These are phyloP conservation scores for Ocimum tenuiflorum DNA, from an alignment of 257 asterid species.

Conservation along the genomic window DNA sequence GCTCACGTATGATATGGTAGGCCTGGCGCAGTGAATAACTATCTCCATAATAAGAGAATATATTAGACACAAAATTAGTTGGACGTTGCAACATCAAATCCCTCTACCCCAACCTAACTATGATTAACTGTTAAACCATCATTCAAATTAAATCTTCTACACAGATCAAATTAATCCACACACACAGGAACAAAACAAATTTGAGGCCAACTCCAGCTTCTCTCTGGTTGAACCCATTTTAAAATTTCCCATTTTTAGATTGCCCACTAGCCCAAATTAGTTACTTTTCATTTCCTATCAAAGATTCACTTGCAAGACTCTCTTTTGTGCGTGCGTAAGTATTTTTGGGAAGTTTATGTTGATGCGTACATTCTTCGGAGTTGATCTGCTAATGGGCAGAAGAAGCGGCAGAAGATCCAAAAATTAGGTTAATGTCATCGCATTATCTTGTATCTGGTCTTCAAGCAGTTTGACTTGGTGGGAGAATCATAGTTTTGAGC, in stretches of 20 bases:
- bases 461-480: slow-evolving; percentile 19
- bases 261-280: slow-evolving; percentile 9
- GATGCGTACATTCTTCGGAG: slow-evolving; percentile 17
- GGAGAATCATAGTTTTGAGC: slow-evolving; percentile 6
- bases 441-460: slow-evolving; percentile 9
- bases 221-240: slow-evolving; percentile 10
- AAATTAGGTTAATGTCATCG: slow-evolving; percentile 15
- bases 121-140: slow-evolving; percentile 27
- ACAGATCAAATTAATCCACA: slow-evolving; percentile 10
- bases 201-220: slow-evolving; percentile 11
- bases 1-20: slow-evolving; percentile 23
- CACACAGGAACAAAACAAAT: background rate
- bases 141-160: background rate
- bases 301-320: slow-evolving; percentile 18
- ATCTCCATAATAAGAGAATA: background rate
- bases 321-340: background rate
- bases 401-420: slow-evolving; percentile 27
- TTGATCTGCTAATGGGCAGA: slow-evolving; percentile 31
- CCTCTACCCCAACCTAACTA: slow-evolving; percentile 22
- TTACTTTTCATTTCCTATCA: background rate
- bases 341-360: slow-evolving; percentile 10
- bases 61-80: slow-evolving; percentile 20
- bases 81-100: slow-evolving; percentile 23
- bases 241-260: slow-evolving; percentile 16
- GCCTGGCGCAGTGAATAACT: slow-evolving; percentile 21